Percentiles rank a stretch among this genome's conserved stretches.
These are phyloP conservation scores for Backusella luteola DNA, from an alignment of 192 early-diverging fungal genomes.

Conservation along the genomic window DNA sequence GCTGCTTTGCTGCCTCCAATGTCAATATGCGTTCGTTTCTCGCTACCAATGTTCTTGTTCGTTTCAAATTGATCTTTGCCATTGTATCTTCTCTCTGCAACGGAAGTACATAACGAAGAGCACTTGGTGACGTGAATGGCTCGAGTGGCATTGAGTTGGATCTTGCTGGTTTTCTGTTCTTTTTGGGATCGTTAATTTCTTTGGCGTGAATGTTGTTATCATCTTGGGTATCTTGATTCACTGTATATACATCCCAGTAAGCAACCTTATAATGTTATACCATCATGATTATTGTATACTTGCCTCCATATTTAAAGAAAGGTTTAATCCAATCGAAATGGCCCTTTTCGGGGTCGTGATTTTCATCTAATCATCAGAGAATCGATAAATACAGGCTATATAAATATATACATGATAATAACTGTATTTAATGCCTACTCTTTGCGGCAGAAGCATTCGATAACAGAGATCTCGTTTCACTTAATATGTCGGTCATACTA, in stretches of 20 bases:
- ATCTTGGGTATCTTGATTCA: not conserved
- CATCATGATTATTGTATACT: not conserved
- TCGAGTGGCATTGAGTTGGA: not conserved
- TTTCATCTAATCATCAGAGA: not conserved
- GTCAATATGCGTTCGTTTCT: not conserved
- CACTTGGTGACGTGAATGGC: not conserved
- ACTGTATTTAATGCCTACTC: not conserved
- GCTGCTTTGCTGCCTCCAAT: conserved; percentile 4
- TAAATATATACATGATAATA: no score
- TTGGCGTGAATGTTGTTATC: not conserved
- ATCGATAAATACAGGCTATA: not conserved
- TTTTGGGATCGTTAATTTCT: not conserved
- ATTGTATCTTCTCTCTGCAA: conserved; percentile 24
- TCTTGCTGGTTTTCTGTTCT: not conserved
- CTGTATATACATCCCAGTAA: not conserved
- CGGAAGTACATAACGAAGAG: conserved; percentile 22
- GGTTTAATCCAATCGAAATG: conserved; percentile 2
- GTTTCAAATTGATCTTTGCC: conserved; percentile 14
- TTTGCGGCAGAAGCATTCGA: not conserved
- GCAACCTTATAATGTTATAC: not conserved
- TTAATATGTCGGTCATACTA: not conserved
- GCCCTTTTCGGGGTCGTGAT: not conserved
- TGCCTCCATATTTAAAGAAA: not conserved
- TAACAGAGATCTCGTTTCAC: not conserved
- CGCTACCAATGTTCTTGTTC: not conserved